These are phyloP conservation scores for Fomitiporia mediterranea DNA, from an alignment of 1,284 basidiomycete genomes.

Conservation along the genomic window DNA sequence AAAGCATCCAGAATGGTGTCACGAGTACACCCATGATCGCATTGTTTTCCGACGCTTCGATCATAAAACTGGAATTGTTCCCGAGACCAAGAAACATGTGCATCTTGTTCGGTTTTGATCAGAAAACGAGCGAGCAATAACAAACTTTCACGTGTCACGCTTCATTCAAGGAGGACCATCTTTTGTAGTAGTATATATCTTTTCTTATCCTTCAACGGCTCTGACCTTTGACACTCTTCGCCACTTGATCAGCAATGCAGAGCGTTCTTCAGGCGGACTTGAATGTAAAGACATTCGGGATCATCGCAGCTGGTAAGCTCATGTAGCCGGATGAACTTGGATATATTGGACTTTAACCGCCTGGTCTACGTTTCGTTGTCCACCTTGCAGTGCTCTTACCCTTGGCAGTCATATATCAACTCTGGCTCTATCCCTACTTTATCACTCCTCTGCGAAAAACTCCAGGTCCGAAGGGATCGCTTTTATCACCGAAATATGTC, in stretches of 20 bases:
- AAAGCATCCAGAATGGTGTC: too few relatives aligned
- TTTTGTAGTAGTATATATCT: too few relatives aligned
- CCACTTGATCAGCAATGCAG: background rate
- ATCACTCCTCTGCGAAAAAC: slow-evolving; percentile 39
- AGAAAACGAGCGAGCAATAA: background rate
- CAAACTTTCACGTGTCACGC: background rate
- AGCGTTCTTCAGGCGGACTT: background rate
- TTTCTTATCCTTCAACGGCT: background rate
- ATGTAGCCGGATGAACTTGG: background rate
- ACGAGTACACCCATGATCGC: too few relatives aligned
- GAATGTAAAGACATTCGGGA: background rate
- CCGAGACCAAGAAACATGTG: background rate
- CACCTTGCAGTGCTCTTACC: background rate
- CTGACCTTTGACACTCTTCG: background rate
- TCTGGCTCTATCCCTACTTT: slow-evolving; percentile 36
- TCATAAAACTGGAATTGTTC: too few relatives aligned
- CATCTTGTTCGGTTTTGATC: background rate
- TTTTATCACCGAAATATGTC: slow-evolving; percentile 30
- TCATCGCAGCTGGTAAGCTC: background rate
- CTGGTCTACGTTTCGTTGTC: too few relatives aligned
- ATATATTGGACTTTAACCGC: too few relatives aligned
- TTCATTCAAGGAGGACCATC: background rate
- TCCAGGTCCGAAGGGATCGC: slow-evolving; percentile 35
- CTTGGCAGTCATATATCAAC: slow-evolving; percentile 20
- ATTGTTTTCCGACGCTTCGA: too few relatives aligned